Evolutionary conservation across 2,329 filamentous ascomycete species (phyloP), one percentile per base, ranked within the genome.

Genomic region (Nannizzia gypsea): DNA sequence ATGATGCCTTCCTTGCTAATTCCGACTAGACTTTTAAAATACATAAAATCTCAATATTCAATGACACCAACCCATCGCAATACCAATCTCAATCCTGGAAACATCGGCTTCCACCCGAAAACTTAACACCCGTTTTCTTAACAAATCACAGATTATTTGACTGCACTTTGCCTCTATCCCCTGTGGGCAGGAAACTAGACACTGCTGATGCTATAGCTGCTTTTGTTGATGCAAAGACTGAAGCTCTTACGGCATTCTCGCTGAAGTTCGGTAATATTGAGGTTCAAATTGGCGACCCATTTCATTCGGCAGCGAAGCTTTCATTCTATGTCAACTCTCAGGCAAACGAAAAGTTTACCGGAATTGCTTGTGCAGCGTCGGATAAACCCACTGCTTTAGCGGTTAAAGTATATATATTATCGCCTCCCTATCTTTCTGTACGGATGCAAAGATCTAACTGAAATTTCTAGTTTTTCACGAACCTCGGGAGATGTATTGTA

Each of bases 401-500:
- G 9, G 38, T 58, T 3, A 58, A 58, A 42, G 57, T 58, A 52
- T 20, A 31, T 20, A 44, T 44, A 17, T 4, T 4, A 44, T 44
- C n/a, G n/a, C n/a, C n/a, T 5, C n/a, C 15, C 4, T 17, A 44
- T n/a, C n/a, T n/a, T n/a, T n/a, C n/a, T n/a, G n/a, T n/a, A 17
- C 8, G 20, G 20, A 17, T 17, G 20, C 3, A 17, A 44, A 44
- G n/a, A 17, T n/a, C 20, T n/a, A 44, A 15, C 8, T 44, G n/a
- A 9, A 20, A 48, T 11, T 3, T 6, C n/a, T 58, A 58, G 57
- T 58, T 58, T 26, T 50, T 58, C n/a, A 58, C 57, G 15, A 58
- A 38, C 17, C 52, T 58, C n/a, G 42, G 57, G 9, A 44, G 57
- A 6, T 34, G 42, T 36, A 34, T 52, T 22, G 11, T 52, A 1